Percentiles rank a stretch among this genome's conserved stretches.
Conservation (phyloP, 768 basidiomycete species). For the Tulasnella sp. region DNA sequence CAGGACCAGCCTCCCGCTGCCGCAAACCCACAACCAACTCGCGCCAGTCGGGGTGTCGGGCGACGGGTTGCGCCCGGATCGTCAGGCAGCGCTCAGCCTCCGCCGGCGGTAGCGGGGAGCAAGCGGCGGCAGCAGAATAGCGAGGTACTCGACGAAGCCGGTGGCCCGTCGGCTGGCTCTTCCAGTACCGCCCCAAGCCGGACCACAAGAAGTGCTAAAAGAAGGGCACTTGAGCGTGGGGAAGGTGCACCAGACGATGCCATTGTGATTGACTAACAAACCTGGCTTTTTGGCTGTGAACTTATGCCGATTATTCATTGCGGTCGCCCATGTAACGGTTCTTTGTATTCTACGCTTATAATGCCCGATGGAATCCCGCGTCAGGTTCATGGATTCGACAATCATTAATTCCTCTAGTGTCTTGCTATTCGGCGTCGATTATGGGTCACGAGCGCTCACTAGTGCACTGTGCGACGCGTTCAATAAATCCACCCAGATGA, state of each 20-base stretch:
- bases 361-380: neutral
- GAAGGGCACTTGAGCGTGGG: neutral
- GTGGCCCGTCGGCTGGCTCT: neutral
- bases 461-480: no score
- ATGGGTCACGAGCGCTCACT: no score
- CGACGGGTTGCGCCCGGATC: neutral
- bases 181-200: neutral
- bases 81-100: neutral
- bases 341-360: neutral
- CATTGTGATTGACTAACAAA: constrained; percentile 12
- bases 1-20: neutral
- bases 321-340: neutral
- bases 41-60: neutral
- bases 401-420: neutral
- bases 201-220: constrained; percentile 8
- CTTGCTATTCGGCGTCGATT: neutral
- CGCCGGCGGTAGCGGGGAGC: neutral
- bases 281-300: neutral
- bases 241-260: neutral
- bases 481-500: no score
- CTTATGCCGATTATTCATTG: neutral
- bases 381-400: neutral
- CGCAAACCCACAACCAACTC: neutral
- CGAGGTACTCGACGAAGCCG: neutral
- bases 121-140: neutral